Base-by-base conservation (phyloP, 2,329 filamentous ascomycete genomes). In the Clonostachys chloroleuca region DNA sequence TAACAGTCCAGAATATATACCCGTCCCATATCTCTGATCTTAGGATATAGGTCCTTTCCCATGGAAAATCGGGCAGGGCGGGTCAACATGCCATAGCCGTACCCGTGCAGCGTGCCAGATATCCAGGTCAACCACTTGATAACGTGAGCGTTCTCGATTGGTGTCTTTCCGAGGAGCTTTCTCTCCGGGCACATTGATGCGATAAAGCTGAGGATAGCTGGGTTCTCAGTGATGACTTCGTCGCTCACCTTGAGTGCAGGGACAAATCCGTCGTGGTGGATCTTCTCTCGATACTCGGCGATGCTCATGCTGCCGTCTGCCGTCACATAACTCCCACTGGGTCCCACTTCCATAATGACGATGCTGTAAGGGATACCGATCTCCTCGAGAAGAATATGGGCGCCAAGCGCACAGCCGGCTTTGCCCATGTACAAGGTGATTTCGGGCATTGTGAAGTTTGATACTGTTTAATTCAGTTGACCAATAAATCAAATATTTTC, bases 61-160 rank as follows among this genome's bases (percentile, higher is more conserved):
- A 59, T 53, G 1, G 50, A 56, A 44, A 60, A 68, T 1, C 65
- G 52, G 2, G 33, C 40, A 1, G 65, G 63, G 9, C 57, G 53
- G 6, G 54, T 47, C 3, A 52, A 44, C 34, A 57, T 57, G 6
- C 47, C 60, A 18, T 56, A 65, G 0, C 57, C 65, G 12, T 52
- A 13, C 5, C 52, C 51, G 36, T 69, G 66, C 5, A 67, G 44
- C 1, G 60, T 61, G 0, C 59, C 62, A 2, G 62, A 61, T 2
- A 69, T 49, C 53, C 59, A 68, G 2, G 49, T 51, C 14, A 63
- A 36, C 66, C 66, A 69, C 45, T 68, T 58, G 1, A 52, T 13
- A 0, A 59, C 54, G 36, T 55, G 59, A 3, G 64, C 59, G 0
- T 50, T 52, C 5, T 59, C 53, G 1, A 63, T 12, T 0, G 42